A percentile compares a stretch with the other conserved stretches of the same genome.
phyloP scores from a whole-genome alignment of 2,329 filamentous ascomycete species.

The Leptoxyphium fumago region DNA sequence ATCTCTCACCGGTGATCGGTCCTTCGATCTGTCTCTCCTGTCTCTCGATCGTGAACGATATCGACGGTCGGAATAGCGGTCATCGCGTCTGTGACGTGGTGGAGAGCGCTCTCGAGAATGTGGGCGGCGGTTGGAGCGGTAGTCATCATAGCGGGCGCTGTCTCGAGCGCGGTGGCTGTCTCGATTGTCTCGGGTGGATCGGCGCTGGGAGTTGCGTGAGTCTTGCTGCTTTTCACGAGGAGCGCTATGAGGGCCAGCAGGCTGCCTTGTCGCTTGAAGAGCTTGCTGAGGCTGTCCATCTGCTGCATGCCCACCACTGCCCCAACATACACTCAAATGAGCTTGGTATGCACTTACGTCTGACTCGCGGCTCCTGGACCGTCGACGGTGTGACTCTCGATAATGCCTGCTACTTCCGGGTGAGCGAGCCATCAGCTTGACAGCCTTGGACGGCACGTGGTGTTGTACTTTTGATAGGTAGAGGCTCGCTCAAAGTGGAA shows the following conservation, averaged over 20 bases:
- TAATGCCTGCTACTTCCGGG: neutral
- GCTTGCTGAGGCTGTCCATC: too few relatives aligned
- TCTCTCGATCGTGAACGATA: conserved; percentile 7
- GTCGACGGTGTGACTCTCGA: neutral
- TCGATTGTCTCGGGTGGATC: neutral
- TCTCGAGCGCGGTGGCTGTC: neutral
- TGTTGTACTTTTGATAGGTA: neutral
- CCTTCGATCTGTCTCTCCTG: conserved; percentile 9
- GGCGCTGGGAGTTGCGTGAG: neutral
- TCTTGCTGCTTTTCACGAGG: neutral
- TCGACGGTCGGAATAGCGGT: conserved; percentile 1
- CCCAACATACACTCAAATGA: too few relatives aligned
- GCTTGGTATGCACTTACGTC: neutral
- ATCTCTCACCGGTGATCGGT: conserved; percentile 7
- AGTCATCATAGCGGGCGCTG: neutral
- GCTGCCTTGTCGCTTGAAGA: too few relatives aligned
- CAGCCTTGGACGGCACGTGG: neutral
- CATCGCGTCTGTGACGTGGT: conserved; percentile 3
- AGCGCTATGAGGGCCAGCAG: too few relatives aligned
- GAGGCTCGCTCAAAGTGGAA: neutral
- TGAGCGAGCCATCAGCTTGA: neutral
- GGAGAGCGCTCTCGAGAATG: conserved; percentile 4
- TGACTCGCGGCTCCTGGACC: neutral
- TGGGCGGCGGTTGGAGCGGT: conserved; percentile 1
- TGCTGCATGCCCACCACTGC: too few relatives aligned